Conservation (phyloP, 2,329 filamentous ascomycete genomes). For the Penicillium sp. region DNA sequence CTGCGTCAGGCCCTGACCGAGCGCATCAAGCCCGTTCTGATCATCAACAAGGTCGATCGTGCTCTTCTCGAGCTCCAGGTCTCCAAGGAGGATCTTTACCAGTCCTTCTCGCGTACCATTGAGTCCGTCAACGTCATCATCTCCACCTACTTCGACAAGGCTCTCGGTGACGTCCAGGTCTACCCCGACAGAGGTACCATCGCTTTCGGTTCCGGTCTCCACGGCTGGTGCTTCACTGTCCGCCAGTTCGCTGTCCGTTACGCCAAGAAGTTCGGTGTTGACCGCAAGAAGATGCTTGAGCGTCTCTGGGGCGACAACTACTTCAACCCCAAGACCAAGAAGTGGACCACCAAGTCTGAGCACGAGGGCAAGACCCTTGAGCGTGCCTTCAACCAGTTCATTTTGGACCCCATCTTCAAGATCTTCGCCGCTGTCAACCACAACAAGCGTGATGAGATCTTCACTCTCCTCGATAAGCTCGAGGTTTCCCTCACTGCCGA, state of each 20-base stretch:
- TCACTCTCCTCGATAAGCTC: conserved; percentile 83
- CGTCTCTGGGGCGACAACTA: conserved; percentile 99
- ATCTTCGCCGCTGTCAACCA: conserved; percentile 97
- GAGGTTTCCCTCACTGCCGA: conserved; percentile 84
- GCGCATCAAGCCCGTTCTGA: conserved; percentile 99
- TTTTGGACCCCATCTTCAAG: conserved; percentile 99
- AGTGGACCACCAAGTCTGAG: conserved; percentile 89
- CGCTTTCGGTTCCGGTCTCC: conserved; percentile 98
- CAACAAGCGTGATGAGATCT: conserved; percentile 94
- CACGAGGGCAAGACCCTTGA: conserved; percentile 86
- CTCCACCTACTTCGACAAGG: conserved; percentile 96
- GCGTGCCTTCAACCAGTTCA: conserved; percentile 99
- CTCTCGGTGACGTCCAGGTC: conserved; percentile 95
- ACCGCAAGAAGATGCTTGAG: conserved; percentile 99
- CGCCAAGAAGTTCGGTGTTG: conserved; percentile 99
- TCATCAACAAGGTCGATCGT: conserved; percentile 99
- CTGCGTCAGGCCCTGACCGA: conserved; percentile 98
- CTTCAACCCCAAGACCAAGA: conserved; percentile 99
- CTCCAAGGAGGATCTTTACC: conserved; percentile 98
- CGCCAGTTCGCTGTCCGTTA: conserved; percentile 95
- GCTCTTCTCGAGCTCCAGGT: conserved; percentile 98
- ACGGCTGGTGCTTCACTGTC: conserved; percentile 99
- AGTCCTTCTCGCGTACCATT: conserved; percentile 98
- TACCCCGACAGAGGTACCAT: conserved; percentile 97
- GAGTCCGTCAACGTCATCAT: conserved; percentile 99